Conservation (phyloP, 257 asterid species). For the Salvia rosmarinus region DNA sequence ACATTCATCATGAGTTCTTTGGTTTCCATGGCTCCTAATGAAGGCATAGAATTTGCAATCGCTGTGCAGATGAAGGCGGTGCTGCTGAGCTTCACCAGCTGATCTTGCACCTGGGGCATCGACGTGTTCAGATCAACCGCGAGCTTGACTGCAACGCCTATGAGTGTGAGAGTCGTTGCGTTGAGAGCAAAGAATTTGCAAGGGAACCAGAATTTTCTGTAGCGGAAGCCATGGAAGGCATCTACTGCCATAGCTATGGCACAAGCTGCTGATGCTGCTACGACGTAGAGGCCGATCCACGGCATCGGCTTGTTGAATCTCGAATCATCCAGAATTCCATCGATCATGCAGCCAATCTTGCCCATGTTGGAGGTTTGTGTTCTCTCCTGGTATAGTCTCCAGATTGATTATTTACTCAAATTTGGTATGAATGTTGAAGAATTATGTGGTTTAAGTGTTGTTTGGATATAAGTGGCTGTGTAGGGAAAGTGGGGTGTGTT, state of each 20-base stretch:
- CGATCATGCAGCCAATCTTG: conserved; percentile 49
- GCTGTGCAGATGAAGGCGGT: conserved; percentile 58
- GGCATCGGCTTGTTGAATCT: conserved; percentile 68
- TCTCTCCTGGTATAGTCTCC: not conserved
- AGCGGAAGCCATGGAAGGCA: conserved; percentile 51
- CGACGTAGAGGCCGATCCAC: conserved; percentile 69
- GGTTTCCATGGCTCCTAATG: conserved; percentile 63
- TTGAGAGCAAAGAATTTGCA: conserved; percentile 76
- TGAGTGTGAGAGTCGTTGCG: conserved; percentile 71
- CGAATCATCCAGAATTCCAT: conserved; percentile 54
- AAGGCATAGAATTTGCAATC: conserved; percentile 76
- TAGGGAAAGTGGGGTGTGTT: not conserved
- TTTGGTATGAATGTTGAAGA: not conserved
- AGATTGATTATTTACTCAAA: not conserved
- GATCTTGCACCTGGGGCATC: conserved; percentile 77
- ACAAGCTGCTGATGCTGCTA: conserved; percentile 67
- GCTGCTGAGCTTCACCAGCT: conserved; percentile 75
- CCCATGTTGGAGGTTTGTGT: conserved; percentile 41
- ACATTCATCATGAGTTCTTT: conserved; percentile 69
- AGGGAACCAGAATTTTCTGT: conserved; percentile 66
- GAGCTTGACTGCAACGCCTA: conserved; percentile 68
- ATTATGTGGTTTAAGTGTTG: not conserved
- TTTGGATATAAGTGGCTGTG: not conserved
- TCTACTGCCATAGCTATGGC: conserved; percentile 58
- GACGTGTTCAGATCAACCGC: conserved; percentile 78